Evolutionary conservation across 2,329 filamentous ascomycete genomes (phyloP), one percentile per base, ranked within the genome.

Genomic region (Dactylellina leptospora): DNA sequence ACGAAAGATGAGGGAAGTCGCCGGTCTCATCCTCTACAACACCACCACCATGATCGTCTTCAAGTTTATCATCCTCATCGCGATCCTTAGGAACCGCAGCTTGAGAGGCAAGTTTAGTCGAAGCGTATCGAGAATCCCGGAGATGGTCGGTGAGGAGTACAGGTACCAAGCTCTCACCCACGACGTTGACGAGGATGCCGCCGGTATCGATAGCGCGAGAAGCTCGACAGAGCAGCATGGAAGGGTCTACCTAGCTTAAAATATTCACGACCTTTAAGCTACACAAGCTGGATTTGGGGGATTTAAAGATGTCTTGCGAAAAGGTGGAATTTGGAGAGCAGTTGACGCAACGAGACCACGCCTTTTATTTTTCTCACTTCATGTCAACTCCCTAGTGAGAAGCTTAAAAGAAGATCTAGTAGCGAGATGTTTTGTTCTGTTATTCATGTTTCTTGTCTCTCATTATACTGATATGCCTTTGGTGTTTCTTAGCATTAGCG

Each of bases 21-120:
- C 38, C n/a, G 66, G 23, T 4, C 44, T 71, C 11, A 53, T 62
- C n/a, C 40, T 71, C 8, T 71, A 71, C 45, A 58, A 20, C 38
- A 56, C 53, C 13, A 33, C 25, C 51, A 56, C 55, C 20, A 63
- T 71, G 66, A 59, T 51, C 8, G 9, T 62, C 4, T 25, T 63
- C 45, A 71, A 71, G 36, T 30, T 63, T 3, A n/a, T 54, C 11
- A 44, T 63, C 2, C 42, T 62, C 16, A 9, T 63, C 23, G 66
- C 23, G 8, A 33, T 58, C 8, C 18, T 53, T 9, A 20, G 27
- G 16, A 54, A 44, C 6, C 45, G 28, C 9, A 36, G 47, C n/a
- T 25, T 63, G 27, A 36, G 59, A 3, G 16, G 18, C 16, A 45
- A 20, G 16, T 27, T 64, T 11, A 42, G 4, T 1, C 28, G 54